phyloP scores from a whole-genome alignment of 2,329 filamentous ascomycete species.

The Alternaria panax region DNA sequence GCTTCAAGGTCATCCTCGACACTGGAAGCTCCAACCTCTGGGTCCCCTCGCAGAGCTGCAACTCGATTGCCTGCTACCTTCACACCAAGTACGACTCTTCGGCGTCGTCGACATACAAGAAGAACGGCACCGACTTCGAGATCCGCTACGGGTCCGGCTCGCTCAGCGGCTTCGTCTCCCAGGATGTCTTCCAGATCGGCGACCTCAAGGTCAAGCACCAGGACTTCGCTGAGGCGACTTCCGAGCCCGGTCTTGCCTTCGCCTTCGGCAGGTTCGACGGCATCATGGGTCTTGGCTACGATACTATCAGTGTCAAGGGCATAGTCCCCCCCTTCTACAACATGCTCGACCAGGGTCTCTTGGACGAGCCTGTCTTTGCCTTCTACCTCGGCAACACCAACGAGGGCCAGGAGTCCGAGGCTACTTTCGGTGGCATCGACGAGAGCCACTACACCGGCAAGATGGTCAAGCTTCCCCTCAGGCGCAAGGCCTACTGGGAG shows the following conservation, averaged over 20 bases:
- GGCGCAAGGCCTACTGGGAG: conserved; percentile 99
- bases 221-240: conserved; percentile 95
- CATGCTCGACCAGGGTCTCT: conserved; percentile 85
- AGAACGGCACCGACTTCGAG: conserved; percentile 90
- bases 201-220: conserved; percentile 88
- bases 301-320: conserved; percentile 95
- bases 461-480: conserved; percentile 90
- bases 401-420: conserved; percentile 79
- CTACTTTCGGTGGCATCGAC: conserved; percentile 88
- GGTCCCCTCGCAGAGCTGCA: conserved; percentile 90
- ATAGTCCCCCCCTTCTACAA: conserved; percentile 97
- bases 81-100: conserved; percentile 96
- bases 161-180: conserved; percentile 90
- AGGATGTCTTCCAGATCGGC: conserved; percentile 85
- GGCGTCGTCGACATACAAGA: conserved; percentile 87
- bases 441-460: conserved; percentile 83
- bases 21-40: conserved; percentile 99
- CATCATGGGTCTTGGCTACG: conserved; percentile 92
- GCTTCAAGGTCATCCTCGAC: conserved; percentile 98
- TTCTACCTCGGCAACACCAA: conserved; percentile 89
- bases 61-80: conserved; percentile 96
- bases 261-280: conserved; percentile 98
- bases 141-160: conserved; percentile 96
- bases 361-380: conserved; percentile 92
- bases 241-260: conserved; percentile 94